Base-by-base conservation (phyloP, 345 rosid genomes). In the Bruguiera parviflora region DNA sequence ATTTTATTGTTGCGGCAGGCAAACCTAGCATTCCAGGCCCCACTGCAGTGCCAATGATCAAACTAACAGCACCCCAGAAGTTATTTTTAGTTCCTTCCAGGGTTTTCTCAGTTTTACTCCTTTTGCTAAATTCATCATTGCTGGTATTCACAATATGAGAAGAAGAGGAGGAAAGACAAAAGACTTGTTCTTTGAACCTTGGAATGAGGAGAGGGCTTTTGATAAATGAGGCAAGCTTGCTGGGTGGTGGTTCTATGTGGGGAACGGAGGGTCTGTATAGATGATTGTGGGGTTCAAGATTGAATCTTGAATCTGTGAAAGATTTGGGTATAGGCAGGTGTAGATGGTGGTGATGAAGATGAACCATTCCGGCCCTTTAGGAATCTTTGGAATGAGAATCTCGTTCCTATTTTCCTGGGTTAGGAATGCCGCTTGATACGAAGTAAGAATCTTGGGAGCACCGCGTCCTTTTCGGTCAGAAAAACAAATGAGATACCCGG, bases 11-110 rank as follows among this genome's bases (percentile, higher is more conserved):
- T 69, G 90, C 86, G 46, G 94, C 91, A 10, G 97, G 98, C 59
- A 93, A 86, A 57, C 92, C 92, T 55, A 89, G 83, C 94, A 91
- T 91, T 22, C 97, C 98, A 13, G 97, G 96, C 46, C 98, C 97
- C 5, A 91, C 97, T 47, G 98, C 97, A 33, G 94, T 91, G 66
- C 98, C 97, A 57, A 93, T 78, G 65, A 93, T 89, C 77, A 93
- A 89, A 81, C 82, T 83, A 61, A 93, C 94, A 63, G 94, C 97
- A 75, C 94, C 97, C 98, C 97, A 93, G 75, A 91, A 93, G 75
- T 77, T 89, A 77, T 85, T 89, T 66, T 76, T 66, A 1, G 27
- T 66, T n/a, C 68, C 53, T 53, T 67, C 63, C 8, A 58, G 74
- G 31, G 78, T 24, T 27, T 56, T 58, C 53, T 53, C 16, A 51